These are phyloP conservation scores for Osmozyma mogii DNA, from an alignment of 805 yeast species.

Conservation along the genomic window DNA sequence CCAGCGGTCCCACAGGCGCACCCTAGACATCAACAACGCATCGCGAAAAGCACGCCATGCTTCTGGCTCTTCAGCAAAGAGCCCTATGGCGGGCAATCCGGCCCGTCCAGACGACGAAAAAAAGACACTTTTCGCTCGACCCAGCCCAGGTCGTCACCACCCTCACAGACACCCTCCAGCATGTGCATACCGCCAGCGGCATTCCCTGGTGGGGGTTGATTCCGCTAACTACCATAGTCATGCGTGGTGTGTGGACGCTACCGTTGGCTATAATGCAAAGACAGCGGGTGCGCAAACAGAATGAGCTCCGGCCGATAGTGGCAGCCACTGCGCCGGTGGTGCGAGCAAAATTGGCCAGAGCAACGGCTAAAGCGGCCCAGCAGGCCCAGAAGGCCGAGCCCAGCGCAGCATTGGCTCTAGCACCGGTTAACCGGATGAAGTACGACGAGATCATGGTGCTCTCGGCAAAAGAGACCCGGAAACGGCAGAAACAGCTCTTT, in stretches of 20 bases:
- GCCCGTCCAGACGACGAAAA: no score
- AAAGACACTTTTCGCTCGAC: slow-evolving; percentile 20
- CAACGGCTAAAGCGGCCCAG: slow-evolving; percentile 31
- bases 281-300: slow-evolving; percentile 60
- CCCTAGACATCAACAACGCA: no score
- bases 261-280: slow-evolving; percentile 77
- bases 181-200: slow-evolving; percentile 47
- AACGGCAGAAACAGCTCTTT: slow-evolving; percentile 67
- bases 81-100: no score
- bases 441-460: slow-evolving; percentile 74
- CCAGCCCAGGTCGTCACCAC: slow-evolving; percentile 24
- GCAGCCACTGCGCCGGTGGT: slow-evolving; percentile 71
- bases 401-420: slow-evolving; percentile 13
- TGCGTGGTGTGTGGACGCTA: slow-evolving; percentile 61
- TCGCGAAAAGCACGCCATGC: no score
- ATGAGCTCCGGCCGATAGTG: slow-evolving; percentile 60
- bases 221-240: slow-evolving; percentile 60
- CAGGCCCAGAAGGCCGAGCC: slow-evolving; percentile 12
- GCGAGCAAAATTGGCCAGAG: slow-evolving; percentile 45
- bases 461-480: slow-evolving; percentile 69
- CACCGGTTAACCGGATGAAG: slow-evolving; percentile 40
- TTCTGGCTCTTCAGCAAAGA: no score
- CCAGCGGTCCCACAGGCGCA: no score
- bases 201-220: slow-evolving; percentile 81
- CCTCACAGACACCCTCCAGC: slow-evolving; percentile 34